Evolutionary conservation across 108 stramenopile species (phyloP), one percentile per base, ranked within the genome.

Genomic region (Pseudonitzschia multistriata): DNA sequence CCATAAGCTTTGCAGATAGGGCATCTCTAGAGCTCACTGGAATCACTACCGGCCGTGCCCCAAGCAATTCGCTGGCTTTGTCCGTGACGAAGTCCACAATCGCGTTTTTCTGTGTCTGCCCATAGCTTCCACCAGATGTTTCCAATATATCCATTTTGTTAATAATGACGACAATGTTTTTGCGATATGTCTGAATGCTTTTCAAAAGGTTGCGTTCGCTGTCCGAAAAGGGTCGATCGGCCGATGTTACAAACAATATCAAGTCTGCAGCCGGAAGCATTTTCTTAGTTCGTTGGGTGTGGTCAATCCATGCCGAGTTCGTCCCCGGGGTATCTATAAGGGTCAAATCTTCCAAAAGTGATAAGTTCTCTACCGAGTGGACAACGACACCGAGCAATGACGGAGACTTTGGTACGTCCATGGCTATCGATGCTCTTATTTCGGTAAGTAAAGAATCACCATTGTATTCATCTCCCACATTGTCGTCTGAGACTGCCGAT

Each of bases 141-240:
- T 88, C 85, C 24, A 94, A 66, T 55, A 94, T 74, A 54, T 94
- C 93, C 87, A 94, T 94, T 68, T 94, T 94, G 65, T 94, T 94
- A 14, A 94, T 80, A 28, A 94, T 72, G 19, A 94, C 31, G 10
- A 91, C 79, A n/a, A 94, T 88, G 30, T 74, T 74, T 72, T 91
- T 91, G 7, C 87, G 75, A 70, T 87, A 91, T 11, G 81, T 45
- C 66, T 85, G 84, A 24, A 91, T 90, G 29, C 80, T 80, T 52
- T 73, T 66, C 5, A 94, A 66, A 0, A 94, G 66, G 27, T 48
- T 47, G 36, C 84, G 52, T 77, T 94, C 93, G 10, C 78, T 80
- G 52, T 90, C 90, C 3, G 88, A 77, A 66, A 94, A 91, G 21
- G 93, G 93, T 49, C 90, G 81, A 68, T 94, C 93, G 3, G 93